These are phyloP conservation scores for Zelopaecilomyces penicillatus DNA, from an alignment of 2,329 filamentous ascomycete genomes.

Conservation along the genomic window DNA sequence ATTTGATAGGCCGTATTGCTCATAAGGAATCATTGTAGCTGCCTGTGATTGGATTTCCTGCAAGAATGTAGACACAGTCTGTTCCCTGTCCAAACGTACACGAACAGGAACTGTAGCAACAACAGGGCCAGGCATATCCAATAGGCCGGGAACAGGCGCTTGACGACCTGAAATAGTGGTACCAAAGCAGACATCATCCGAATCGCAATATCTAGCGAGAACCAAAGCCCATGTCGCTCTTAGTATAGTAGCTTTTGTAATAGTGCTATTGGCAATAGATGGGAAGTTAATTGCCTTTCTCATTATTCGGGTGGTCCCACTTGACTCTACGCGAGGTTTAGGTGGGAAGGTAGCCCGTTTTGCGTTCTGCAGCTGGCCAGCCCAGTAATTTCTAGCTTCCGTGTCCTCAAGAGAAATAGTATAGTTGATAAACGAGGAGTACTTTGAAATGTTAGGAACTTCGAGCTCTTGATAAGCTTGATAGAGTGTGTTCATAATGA, in stretches of 20 bases:
- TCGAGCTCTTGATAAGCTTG: conserved; percentile 3
- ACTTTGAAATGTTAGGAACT: neutral
- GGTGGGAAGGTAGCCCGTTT: conserved; percentile 2
- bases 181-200: conserved; percentile 10
- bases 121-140: conserved; percentile 7
- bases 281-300: conserved; percentile 1
- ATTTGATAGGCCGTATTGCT: conserved; percentile 12
- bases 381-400: neutral
- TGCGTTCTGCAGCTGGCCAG: neutral
- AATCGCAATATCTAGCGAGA: conserved; percentile 11
- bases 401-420: neutral
- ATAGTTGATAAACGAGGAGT: conserved; percentile 3
- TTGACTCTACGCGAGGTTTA: neutral
- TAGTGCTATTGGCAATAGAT: neutral
- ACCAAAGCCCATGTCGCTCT: conserved; percentile 15
- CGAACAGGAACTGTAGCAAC: conserved; percentile 6
- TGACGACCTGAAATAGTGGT: conserved; percentile 10
- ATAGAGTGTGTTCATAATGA: conserved; percentile 10
- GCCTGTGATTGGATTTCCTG: neutral
- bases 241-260: conserved; percentile 11
- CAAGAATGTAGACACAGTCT: neutral
- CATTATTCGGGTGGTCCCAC: neutral
- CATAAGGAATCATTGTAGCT: conserved; percentile 11
- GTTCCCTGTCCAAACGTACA: neutral
- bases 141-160: conserved; percentile 4